These are phyloP conservation scores for Jasminum sambac DNA, from an alignment of 257 asterid species.

Conservation along the genomic window DNA sequence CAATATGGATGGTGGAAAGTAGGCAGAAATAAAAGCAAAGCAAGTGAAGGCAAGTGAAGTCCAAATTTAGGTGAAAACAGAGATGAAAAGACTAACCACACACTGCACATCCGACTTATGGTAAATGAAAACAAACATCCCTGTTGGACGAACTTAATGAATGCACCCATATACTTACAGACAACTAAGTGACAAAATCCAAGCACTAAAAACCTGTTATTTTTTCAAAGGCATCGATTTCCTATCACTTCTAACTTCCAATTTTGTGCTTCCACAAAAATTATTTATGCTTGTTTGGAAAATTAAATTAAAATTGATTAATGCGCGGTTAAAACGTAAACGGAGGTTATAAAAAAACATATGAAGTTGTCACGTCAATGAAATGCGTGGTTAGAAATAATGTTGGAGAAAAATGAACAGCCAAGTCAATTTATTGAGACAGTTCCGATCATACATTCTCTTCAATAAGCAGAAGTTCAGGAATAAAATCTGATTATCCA, in stretches of 20 bases:
- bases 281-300: not conserved
- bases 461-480: not conserved
- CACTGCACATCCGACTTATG: not conserved
- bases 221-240: conserved; percentile 6
- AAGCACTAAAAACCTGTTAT: not conserved
- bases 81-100: not conserved
- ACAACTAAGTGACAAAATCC: not conserved
- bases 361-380: no score
- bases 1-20: not conserved
- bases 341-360: no score
- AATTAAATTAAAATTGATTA: no score
- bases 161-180: not conserved
- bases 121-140: not conserved
- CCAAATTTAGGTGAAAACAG: not conserved
- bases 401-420: not conserved
- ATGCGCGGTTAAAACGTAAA: no score
- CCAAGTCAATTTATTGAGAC: not conserved
- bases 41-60: not conserved
- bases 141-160: not conserved
- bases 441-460: not conserved
- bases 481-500: not conserved
- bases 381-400: no score
- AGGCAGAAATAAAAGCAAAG: not conserved
- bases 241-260: not conserved
- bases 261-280: not conserved